Evolutionary conservation across 257 asterid species (phyloP).

Genomic region (Coffea eugenioides): DNA sequence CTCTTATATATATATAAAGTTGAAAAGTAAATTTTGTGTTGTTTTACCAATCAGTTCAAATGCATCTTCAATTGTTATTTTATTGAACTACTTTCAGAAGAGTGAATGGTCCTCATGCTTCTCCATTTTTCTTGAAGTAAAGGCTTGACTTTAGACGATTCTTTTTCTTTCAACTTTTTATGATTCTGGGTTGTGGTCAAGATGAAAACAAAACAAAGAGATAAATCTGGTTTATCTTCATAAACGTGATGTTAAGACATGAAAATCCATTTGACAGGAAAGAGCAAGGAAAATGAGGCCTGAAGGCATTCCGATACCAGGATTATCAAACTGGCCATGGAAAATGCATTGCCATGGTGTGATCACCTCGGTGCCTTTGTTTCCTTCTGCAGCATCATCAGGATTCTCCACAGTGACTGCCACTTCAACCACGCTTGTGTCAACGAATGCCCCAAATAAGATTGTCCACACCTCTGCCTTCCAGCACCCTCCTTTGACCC

Average conservation of each 20-base stretch:
- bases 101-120: not conserved
- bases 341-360: slow-evolving; percentile 51
- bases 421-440: slow-evolving; percentile 35
- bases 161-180: not conserved
- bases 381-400: slow-evolving; percentile 25
- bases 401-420: slow-evolving; percentile 37
- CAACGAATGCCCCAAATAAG: slow-evolving; percentile 36
- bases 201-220: not conserved
- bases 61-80: not conserved
- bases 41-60: not conserved
- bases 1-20: not conserved
- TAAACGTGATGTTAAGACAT: not conserved
- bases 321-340: slow-evolving; percentile 63
- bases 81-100: not conserved
- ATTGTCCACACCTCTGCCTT: slow-evolving; percentile 31
- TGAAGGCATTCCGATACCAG: slow-evolving; percentile 49
- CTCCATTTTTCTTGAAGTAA: not conserved
- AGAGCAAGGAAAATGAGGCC: slow-evolving; percentile 37
- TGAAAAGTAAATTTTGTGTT: not conserved
- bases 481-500: slow-evolving; percentile 35
- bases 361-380: slow-evolving; percentile 32
- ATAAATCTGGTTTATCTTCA: not conserved
- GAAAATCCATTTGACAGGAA: slow-evolving; percentile 41
- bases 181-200: not conserved
- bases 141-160: not conserved